Conservation (phyloP, 2,329 filamentous ascomycete genomes). For the Clathrospora elynae region DNA sequence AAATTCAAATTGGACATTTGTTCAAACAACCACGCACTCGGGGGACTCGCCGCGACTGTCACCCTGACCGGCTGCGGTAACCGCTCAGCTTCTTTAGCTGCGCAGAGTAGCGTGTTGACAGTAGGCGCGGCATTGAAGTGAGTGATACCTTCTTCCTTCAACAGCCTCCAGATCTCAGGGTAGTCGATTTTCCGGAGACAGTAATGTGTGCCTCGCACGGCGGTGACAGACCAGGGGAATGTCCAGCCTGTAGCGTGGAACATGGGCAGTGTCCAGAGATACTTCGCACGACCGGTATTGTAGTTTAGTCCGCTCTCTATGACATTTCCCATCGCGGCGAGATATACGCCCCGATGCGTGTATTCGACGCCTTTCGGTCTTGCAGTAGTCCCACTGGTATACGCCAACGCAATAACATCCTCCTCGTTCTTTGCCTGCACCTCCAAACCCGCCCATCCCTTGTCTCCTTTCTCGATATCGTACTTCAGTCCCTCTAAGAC, state of each 20-base stretch:
- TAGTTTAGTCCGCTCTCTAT: conserved; percentile 86
- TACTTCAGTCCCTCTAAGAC: conserved; percentile 78
- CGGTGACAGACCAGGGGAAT: conserved; percentile 91
- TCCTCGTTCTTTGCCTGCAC: conserved; percentile 76
- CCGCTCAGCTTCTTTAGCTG: conserved; percentile 72
- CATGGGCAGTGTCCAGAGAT: conserved; percentile 93
- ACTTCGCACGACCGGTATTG: conserved; percentile 71
- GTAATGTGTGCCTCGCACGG: conserved; percentile 91
- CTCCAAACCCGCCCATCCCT: conserved; percentile 79
- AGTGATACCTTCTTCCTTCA: conserved; percentile 85
- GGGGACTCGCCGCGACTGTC: conserved; percentile 90
- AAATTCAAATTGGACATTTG: conserved; percentile 89
- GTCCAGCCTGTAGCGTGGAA: conserved; percentile 77
- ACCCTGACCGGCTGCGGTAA: conserved; percentile 77
- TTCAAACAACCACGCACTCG: conserved; percentile 87
- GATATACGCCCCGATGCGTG: conserved; percentile 84
- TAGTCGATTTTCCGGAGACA: conserved; percentile 96
- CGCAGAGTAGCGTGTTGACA: conserved; percentile 91
- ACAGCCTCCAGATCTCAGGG: conserved; percentile 83
- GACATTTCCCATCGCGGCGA: conserved; percentile 82
- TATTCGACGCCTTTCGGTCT: conserved; percentile 91
- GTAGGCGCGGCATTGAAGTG: conserved; percentile 97
- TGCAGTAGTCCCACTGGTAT: conserved; percentile 92
- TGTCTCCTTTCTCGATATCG: conserved; percentile 67
- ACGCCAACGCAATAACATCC: conserved; percentile 81